phyloP scores from a whole-genome alignment of 805 yeast genomes.

The Kodamaea nitidulidarum region DNA sequence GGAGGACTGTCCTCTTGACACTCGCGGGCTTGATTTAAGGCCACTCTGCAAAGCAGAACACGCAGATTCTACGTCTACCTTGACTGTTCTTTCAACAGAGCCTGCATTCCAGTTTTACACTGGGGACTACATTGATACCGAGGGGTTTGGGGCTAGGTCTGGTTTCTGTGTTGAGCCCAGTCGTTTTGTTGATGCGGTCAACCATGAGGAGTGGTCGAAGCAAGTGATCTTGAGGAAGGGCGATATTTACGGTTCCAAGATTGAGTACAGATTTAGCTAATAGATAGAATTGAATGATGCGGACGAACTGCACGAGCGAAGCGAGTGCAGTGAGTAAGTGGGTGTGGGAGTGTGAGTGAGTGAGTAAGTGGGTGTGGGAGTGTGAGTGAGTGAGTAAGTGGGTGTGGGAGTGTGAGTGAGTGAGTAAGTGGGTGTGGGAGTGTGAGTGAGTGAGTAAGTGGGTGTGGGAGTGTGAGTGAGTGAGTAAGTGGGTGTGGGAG shows the following conservation, averaged over 20 bases:
- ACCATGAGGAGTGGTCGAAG: conserved; percentile 41
- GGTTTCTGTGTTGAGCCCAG: conserved; percentile 66
- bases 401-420: too few relatives aligned
- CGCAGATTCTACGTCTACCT: conserved; percentile 39
- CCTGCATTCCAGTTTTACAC: conserved; percentile 67
- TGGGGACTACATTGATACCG: conserved; percentile 46
- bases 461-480: too few relatives aligned
- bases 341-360: too few relatives aligned
- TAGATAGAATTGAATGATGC: too few relatives aligned
- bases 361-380: too few relatives aligned
- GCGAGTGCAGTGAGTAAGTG: too few relatives aligned
- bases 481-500: too few relatives aligned
- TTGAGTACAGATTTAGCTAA: conserved; percentile 23
- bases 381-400: too few relatives aligned
- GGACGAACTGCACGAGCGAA: too few relatives aligned
- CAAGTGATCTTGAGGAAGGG: conserved; percentile 48
- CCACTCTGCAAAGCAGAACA: conserved; percentile 42
- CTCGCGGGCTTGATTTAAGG: conserved; percentile 36
- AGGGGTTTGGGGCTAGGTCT: conserved; percentile 35
- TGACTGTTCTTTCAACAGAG: conserved; percentile 53
- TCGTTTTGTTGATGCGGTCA: conserved; percentile 54
- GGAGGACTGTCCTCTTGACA: conserved; percentile 39
- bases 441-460: too few relatives aligned
- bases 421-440: too few relatives aligned
- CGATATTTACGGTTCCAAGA: conserved; percentile 49